Conservation (phyloP, 768 basidiomycete genomes). For the Suillus subaureus region DNA sequence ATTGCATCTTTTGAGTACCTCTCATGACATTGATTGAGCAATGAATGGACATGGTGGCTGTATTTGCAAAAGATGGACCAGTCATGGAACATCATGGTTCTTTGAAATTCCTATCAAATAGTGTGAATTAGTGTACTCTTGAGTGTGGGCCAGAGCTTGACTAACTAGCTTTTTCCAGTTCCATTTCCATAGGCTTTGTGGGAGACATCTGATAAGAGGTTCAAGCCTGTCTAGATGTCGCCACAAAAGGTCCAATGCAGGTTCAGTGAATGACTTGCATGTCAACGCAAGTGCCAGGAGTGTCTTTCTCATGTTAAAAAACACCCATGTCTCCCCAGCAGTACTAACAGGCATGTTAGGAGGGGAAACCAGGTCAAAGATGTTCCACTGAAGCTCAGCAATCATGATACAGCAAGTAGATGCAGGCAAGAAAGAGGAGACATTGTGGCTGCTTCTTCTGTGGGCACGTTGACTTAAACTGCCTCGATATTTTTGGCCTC, state of each 20-base stretch:
- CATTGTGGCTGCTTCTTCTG: background rate
- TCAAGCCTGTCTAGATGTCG: background rate
- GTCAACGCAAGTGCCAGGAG: constrained; percentile 4
- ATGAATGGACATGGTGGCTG: constrained; percentile 12
- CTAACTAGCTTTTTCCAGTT: background rate
- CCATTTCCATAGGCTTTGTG: background rate
- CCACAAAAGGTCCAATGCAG: constrained; percentile 4
- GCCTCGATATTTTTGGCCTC: background rate
- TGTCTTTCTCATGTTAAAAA: background rate
- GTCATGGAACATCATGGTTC: background rate
- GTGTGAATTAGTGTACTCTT: background rate
- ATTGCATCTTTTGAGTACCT: background rate
- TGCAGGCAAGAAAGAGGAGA: background rate
- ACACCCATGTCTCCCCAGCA: too few relatives aligned
- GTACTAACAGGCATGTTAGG: background rate
- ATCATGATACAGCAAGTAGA: background rate
- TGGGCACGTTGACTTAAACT: background rate
- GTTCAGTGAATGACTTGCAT: background rate
- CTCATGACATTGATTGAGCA: background rate
- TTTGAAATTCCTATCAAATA: background rate
- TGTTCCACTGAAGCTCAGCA: background rate
- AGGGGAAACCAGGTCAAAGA: background rate
- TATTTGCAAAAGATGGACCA: background rate
- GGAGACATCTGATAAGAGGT: background rate
- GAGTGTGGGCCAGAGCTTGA: background rate